phyloP scores from a whole-genome alignment of 1,284 basidiomycete genomes.

The Lignosus rhinocerotis region DNA sequence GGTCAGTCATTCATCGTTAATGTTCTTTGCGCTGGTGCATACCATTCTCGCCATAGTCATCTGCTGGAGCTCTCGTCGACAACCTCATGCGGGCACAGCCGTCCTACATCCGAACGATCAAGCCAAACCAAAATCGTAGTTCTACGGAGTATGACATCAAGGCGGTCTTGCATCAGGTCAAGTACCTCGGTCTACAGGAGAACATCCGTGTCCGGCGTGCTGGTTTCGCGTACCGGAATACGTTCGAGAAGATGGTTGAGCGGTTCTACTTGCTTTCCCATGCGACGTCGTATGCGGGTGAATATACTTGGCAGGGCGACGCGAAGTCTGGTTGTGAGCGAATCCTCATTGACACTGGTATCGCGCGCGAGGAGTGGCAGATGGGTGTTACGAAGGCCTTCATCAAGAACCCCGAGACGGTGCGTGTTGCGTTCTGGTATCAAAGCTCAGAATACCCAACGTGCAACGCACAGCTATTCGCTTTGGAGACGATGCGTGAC shows the following conservation, averaged over 20 bases:
- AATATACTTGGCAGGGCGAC: slow-evolving; percentile 97
- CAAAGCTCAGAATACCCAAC: neutral
- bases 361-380: slow-evolving; percentile 97
- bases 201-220: slow-evolving; percentile 97
- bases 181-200: slow-evolving; percentile 98
- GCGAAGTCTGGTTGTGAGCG: slow-evolving; percentile 89
- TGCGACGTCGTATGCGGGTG: slow-evolving; percentile 95
- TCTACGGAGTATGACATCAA: slow-evolving; percentile 91
- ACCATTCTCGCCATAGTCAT: slow-evolving; percentile 52
- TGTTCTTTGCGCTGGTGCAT: neutral
- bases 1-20: slow-evolving; percentile 40
- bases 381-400: slow-evolving; percentile 99
- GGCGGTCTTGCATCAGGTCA: slow-evolving; percentile 97
- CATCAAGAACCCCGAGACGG: slow-evolving; percentile 99
- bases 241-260: slow-evolving; percentile 99
- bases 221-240: slow-evolving; percentile 96
- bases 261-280: slow-evolving; percentile 96
- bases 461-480: slow-evolving; percentile 77
- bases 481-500: slow-evolving; percentile 97
- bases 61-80: slow-evolving; percentile 93
- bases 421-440: slow-evolving; percentile 53
- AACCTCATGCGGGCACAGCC: slow-evolving; percentile 96
- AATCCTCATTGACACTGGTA: slow-evolving; percentile 94
- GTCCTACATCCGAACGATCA: slow-evolving; percentile 99
- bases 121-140: slow-evolving; percentile 97